Conservation (phyloP, 2,329 filamentous ascomycete species). For the Aspergillus amoenus region DNA sequence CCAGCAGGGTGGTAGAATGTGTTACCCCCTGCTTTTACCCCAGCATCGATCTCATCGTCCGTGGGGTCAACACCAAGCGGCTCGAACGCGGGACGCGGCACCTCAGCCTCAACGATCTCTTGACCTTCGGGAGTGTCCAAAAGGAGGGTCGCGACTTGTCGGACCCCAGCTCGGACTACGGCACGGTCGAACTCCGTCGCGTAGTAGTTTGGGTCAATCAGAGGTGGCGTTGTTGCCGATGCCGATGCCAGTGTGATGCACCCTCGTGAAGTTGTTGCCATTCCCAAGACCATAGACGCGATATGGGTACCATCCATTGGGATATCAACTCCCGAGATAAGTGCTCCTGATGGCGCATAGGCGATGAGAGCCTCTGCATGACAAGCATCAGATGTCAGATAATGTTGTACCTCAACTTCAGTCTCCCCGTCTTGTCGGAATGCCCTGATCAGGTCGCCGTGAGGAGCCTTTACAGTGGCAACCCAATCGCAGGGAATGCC, state of each 20-base stretch:
- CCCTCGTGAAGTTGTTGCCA: slow-evolving; percentile 24
- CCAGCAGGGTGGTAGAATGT: slow-evolving; percentile 22
- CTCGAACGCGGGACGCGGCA: slow-evolving; percentile 6
- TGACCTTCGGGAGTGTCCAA: slow-evolving; percentile 7
- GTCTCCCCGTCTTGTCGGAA: slow-evolving; percentile 7
- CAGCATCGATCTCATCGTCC: slow-evolving; percentile 10
- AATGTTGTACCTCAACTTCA: not conserved
- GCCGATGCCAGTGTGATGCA: slow-evolving; percentile 17
- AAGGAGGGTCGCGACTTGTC: slow-evolving; percentile 16
- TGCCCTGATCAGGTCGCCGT: not conserved
- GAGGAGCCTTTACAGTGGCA: slow-evolving; percentile 17
- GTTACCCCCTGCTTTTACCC: not conserved
- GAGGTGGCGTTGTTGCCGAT: slow-evolving; percentile 17
- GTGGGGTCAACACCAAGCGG: not conserved
- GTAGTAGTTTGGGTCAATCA: slow-evolving; percentile 33
- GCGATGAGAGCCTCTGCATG: slow-evolving; percentile 21
- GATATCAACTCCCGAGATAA: slow-evolving; percentile 4
- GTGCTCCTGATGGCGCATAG: slow-evolving; percentile 24
- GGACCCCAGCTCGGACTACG: slow-evolving; percentile 16
- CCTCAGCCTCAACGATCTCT: slow-evolving; percentile 20
- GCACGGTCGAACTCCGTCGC: slow-evolving; percentile 27
- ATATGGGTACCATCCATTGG: slow-evolving; percentile 26
- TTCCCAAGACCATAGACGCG: slow-evolving; percentile 18
- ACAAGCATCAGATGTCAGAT: not conserved
- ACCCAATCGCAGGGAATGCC: slow-evolving; percentile 42